Base-by-base conservation (phyloP, 495 filamentous ascomycete genomes). In the Talaromyces proteolyticus region DNA sequence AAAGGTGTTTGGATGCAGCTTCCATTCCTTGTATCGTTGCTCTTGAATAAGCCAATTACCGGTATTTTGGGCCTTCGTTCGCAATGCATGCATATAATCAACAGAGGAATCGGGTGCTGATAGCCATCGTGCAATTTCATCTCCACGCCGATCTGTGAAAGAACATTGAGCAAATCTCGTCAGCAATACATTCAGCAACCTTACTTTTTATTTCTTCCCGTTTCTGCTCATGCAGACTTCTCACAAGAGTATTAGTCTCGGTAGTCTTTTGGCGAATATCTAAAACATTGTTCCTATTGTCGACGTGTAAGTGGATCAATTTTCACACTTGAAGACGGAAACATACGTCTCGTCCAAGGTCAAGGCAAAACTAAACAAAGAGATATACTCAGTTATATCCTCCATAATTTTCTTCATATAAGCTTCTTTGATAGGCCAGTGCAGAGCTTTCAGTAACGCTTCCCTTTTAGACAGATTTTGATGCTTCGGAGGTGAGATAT, bases 41-140 rank as follows among this genome's bases (percentile, higher is more conserved):
- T 47, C 56, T 3, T 58, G 18, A 14, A 69, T 25, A 0, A 70
- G 48, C 67, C 67, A 70, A 11, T 45, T 23, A 3, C 64, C 63
- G 6, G 66, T 66, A 6, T 23, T 60, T 48, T 23, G 46, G 34
- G 25, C 57, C 58, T 48, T 58, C 44, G 46, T 61, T 51, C 23
- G 51, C 47, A 50, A 52, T 2, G 44, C 44, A 47, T 47, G 44
- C 19, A 18, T 25, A 53, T 56, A 39, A 51, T 56, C 18, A 42
- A 52, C 18, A 4, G 57, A 65, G 7, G 60, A 25, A 47, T 64
- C 60, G 3, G 54, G 44, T 12, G 47, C 41, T 4, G 41, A 51
- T 2, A 65, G 43, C 62, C 61, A 68, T 0, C 48, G 19, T 6
- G 37, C 10, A 7, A 53, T 37, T 10, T 44, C 18, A 53, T 39